Evolutionary conservation across 192 early-diverging fungal species (phyloP), one percentile per base, ranked within the genome.

Genomic region (Coemansia aciculifera): DNA sequence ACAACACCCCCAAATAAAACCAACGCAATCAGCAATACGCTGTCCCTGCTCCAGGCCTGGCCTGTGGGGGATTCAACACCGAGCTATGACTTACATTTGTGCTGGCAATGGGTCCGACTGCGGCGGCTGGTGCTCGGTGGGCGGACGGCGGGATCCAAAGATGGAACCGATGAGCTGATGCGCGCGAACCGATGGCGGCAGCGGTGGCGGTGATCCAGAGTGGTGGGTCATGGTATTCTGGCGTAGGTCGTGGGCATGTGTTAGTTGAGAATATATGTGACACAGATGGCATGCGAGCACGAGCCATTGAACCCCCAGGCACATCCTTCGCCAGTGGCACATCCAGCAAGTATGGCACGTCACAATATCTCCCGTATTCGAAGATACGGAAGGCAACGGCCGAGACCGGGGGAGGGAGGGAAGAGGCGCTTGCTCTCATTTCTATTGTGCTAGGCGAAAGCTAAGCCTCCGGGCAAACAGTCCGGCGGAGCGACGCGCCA

Each of bases 141-240:
- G 46, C 27, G 59, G 46, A 0, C 66, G 29, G 42, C 71, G 77
- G 23, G 67, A 31, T 13, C 70, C 71, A 29, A 78, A 69, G 27
- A 78, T 59, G 11, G 71, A 44, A 27, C 48, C 71, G 59, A 78
- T 59, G 17, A 78, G 67, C 52, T 68, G 63, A 46, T 56, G 54
- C 15, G 54, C 54, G 11, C 67, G 42, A 36, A 78, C 54, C 59
- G 71, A 62, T 59, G 57, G 67, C 23, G 57, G 67, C 29, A 64
- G 43, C 64, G 42, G 34, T 34, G 34, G 60, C 48, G 24, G 24
- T 27, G 62, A 49, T 32, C 52, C 52, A 56, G 52, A 29, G 29
- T 31, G 52, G 15, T 17, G 52, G 27, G 24, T 52, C 49, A 52
- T 52, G 24, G 49, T 27, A 4, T 13, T 29, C 49, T 1, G 49